These are phyloP conservation scores for Neurospora sp. DNA, from an alignment of 495 filamentous ascomycete genomes.

Conservation along the genomic window DNA sequence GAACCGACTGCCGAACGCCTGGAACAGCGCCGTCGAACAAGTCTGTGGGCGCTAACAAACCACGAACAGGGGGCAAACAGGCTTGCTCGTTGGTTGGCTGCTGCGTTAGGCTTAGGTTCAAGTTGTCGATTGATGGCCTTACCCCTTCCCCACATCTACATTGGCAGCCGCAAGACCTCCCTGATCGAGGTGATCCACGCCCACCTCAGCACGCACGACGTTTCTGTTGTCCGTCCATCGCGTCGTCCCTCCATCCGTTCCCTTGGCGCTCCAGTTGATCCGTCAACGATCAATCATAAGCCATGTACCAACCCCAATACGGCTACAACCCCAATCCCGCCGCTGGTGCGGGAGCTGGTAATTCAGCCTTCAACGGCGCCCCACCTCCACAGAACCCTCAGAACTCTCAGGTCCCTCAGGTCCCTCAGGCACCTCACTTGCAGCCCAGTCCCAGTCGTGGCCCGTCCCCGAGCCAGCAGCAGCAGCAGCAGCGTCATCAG, in stretches of 20 bases:
- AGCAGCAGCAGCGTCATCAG: constrained; percentile 19
- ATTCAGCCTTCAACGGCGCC: constrained; percentile 37
- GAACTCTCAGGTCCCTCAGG: background rate
- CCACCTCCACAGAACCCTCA: constrained; percentile 34
- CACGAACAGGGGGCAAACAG: background rate
- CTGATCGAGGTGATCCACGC: constrained; percentile 18
- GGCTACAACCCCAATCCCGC: constrained; percentile 35
- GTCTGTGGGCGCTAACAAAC: background rate
- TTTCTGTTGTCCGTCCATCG: constrained; percentile 15
- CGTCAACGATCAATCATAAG: constrained; percentile 13
- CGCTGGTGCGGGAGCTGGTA: constrained; percentile 12
- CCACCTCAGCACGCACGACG: constrained; percentile 6
- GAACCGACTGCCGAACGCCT: background rate
- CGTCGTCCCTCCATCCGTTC: constrained; percentile 7
- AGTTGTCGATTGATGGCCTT: constrained; percentile 14
- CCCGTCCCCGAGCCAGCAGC: constrained; percentile 28
- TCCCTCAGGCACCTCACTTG: constrained; percentile 17
- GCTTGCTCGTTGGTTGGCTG: background rate
- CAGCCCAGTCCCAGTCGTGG: constrained; percentile 28
- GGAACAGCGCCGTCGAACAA: background rate
- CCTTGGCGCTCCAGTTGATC: constrained; percentile 13
- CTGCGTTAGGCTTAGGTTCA: background rate
- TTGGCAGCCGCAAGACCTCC: constrained; percentile 19
- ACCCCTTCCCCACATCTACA: constrained; percentile 26
- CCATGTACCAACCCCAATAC: constrained; percentile 42